These are phyloP conservation scores for Leccinum subtestaceum DNA, from an alignment of 768 basidiomycete genomes.

Conservation along the genomic window DNA sequence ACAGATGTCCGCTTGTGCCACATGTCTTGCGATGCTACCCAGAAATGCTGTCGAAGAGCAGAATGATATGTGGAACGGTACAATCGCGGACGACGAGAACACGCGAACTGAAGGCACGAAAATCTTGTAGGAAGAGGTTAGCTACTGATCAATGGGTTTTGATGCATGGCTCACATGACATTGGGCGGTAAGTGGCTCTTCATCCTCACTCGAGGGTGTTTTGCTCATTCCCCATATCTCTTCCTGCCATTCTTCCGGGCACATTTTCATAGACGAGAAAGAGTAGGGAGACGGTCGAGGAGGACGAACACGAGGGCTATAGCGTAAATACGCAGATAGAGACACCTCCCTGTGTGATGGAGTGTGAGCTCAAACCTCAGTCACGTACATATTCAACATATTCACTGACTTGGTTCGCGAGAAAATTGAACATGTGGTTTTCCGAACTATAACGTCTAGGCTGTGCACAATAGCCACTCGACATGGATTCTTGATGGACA, in stretches of 20 bases:
- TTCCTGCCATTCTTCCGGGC: constrained; percentile 34
- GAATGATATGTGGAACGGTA: constrained; percentile 68
- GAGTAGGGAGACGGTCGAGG: constrained; percentile 27
- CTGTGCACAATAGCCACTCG: constrained; percentile 26
- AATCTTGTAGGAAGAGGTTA: constrained; percentile 38
- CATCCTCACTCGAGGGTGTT: constrained; percentile 2
- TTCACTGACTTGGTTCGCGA: constrained; percentile 21
- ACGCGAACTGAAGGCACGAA: constrained; percentile 61
- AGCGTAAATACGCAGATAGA: constrained; percentile 25
- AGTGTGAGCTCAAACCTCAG: constrained; percentile 1
- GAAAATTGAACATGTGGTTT: constrained; percentile 18
- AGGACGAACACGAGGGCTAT: constrained; percentile 32
- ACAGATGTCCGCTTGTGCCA: constrained; percentile 8
- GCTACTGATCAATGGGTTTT: neutral
- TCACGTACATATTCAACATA: neutral
- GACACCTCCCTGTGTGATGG: constrained; percentile 17
- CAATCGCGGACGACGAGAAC: constrained; percentile 52
- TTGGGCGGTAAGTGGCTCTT: constrained; percentile 19
- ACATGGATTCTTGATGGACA: constrained; percentile 25
- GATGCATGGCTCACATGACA: constrained; percentile 28
- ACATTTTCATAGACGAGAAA: constrained; percentile 26
- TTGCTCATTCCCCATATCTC: constrained; percentile 31
- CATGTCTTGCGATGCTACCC: constrained; percentile 7
- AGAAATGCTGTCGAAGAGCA: constrained; percentile 44
- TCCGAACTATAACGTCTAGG: constrained; percentile 26